Base-by-base conservation (phyloP, 768 basidiomycete species). In the Mycena alexandri region DNA sequence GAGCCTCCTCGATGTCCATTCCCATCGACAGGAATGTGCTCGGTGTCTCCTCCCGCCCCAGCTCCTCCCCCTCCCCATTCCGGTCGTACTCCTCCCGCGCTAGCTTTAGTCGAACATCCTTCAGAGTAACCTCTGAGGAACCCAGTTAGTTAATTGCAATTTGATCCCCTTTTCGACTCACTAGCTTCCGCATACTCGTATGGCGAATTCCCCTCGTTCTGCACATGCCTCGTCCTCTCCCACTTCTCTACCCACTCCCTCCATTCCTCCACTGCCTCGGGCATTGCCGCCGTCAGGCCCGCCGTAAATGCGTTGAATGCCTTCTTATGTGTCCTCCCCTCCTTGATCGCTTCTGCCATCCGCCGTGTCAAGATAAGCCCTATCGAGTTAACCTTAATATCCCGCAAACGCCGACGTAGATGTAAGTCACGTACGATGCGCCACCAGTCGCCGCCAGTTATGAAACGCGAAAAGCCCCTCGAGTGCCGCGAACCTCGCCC, bases 271-370 rank as follows among this genome's bases (percentile, higher is more conserved):
- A 61, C 60, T 7, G 25, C 16, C 41, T 51, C 50, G 0, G 60
- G 60, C 11, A 2, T 3, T 2, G 11, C 34, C 3, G 21, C 38
- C 10, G 21, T 19, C 3, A 61, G 38, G 0, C 50, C 50, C 25
- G 7, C 3, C 11, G 38, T 21, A 21, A 61, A 61, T 7, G 60
- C 50, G 2, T 50, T 24, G 25, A 61, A 61, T 2, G 50, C 21
- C 1, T 22, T 50, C 25, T 29, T 14, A n/a, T 61, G 60, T 1
- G 4, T 11, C 22, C 7, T 19, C 3, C 60, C 60, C 41, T 52
- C 60, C 41, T 61, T 61, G 48, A 61, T 61, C 29, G 17, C 25
- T 21, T 41, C 48, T 4, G 60, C 60, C 24, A 61, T 46, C 2
- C 56, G 50, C 2, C 50, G 22, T 14, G 25, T 52, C 11, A 51